Conservation (phyloP, 2,329 filamentous ascomycete species). For the Claviceps africana region DNA sequence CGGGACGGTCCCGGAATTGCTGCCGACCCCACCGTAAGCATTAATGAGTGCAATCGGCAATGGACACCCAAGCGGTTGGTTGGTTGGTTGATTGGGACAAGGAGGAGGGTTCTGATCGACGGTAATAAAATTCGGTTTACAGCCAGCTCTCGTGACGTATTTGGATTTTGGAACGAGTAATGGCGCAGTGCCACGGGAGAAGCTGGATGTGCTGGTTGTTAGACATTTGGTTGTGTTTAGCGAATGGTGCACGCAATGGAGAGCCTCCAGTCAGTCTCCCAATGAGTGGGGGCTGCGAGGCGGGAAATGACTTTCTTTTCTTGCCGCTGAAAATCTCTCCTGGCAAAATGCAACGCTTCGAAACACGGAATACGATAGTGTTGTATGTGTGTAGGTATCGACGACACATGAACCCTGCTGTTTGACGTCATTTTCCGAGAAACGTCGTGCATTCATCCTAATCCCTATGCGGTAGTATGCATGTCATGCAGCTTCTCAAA, state of each 20-base stretch:
- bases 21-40: conserved; percentile 16
- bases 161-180: too few relatives aligned
- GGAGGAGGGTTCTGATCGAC: too few relatives aligned
- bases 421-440: background rate
- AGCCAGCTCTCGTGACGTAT: too few relatives aligned
- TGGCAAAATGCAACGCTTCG: background rate
- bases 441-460: background rate
- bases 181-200: background rate
- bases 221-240: background rate
- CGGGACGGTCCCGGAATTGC: conserved; percentile 18
- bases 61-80: background rate
- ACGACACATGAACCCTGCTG: background rate
- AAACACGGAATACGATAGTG: too few relatives aligned
- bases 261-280: background rate
- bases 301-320: background rate
- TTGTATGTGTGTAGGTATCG: background rate
- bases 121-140: too few relatives aligned
- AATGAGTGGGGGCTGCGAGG: background rate
- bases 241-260: background rate
- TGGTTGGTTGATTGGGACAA: too few relatives aligned
- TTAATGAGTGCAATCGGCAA: too few relatives aligned
- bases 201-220: background rate
- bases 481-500: conserved; percentile 9
- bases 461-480: conserved; percentile 9
- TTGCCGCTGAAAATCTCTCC: background rate